Base-by-base conservation (phyloP, 2,329 filamentous ascomycete species). In the Blumeriella jaapii region DNA sequence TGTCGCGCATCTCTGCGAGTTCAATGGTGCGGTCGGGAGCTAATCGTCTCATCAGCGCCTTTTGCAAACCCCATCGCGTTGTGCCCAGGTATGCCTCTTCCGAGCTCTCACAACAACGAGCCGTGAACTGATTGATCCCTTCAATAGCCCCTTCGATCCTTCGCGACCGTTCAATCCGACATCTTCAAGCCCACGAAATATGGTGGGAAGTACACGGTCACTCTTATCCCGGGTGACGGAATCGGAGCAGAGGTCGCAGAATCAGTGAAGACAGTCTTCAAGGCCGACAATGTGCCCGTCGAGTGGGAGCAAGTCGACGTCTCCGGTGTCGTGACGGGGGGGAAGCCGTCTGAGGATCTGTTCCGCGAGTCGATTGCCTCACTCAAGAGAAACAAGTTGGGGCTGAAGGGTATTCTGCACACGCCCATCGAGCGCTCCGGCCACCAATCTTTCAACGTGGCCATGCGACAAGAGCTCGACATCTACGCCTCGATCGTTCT, bases 391-490 rank as follows among this genome's bases (percentile, higher is more conserved):
- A 98, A 98, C 77, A 96, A 96, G 78, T 78, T 98, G 54, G 91
- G 87, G 54, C 75, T 98, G 57, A 98, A 98, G 77, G 91, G 91
- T 63, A 98, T 98, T 62, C 74, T 98, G 29, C 89, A 95, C 73
- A 98, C 91, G 16, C 91, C 91, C 50, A 83, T 98, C 60, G 84
- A 87, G 68, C 80, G 91, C 55, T 94, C 87, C 48, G 91, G 91
- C 55, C 91, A 98, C 74, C 85, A 93, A 67, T 93, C 84, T 52
- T 98, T 98, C 86, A 98, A 98, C 71, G 91, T 98, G 53, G 91
- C 91, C 55, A 79, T 98, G 62, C 86, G 91, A 56, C 91, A 98
- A 71, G 91, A 96, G 67, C 84, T 98, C 60, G 91, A 98, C 67
- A 96, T 98, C 64, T 98, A 96, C 68, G 91, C 91, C 60, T 93